Evolutionary conservation across 2,329 filamentous ascomycete genomes (phyloP).

Genomic region (Aspergillus pseudoviridinutans): DNA sequence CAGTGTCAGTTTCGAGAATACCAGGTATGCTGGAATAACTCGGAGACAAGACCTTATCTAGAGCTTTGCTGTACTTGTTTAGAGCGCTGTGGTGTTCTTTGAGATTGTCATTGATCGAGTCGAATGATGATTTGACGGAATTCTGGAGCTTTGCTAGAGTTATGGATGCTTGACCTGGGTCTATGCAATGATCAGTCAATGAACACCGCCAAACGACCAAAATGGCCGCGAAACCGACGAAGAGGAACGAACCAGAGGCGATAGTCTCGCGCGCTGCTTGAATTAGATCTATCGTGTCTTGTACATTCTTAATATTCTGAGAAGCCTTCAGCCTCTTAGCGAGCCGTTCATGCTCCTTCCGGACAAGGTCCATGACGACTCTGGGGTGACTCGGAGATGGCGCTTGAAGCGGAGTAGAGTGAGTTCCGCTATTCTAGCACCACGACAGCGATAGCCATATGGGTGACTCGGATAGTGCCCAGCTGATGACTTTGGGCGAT

Average conservation of each 20-base stretch:
- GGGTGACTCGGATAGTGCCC: constrained; percentile 1
- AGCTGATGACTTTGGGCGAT: not conserved
- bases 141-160: constrained; percentile 82
- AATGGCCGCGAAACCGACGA: not conserved
- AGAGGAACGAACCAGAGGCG: constrained; percentile 55
- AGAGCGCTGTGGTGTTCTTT: constrained; percentile 80
- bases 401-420: constrained; percentile 23
- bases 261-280: constrained; percentile 69
- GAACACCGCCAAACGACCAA: constrained; percentile 9
- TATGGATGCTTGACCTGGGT: constrained; percentile 66
- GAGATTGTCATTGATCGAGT: constrained; percentile 73
- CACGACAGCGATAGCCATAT: constrained; percentile 22
- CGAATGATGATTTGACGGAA: constrained; percentile 75
- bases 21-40: not conserved
- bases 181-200: constrained; percentile 34
- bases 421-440: constrained; percentile 24
- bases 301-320: constrained; percentile 72
- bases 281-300: constrained; percentile 75
- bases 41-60: constrained; percentile 63
- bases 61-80: constrained; percentile 75
- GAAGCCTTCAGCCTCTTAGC: constrained; percentile 65
- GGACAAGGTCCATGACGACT: constrained; percentile 58
- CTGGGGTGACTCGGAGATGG: constrained; percentile 7
- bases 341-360: constrained; percentile 71
- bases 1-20: not conserved